Evolutionary conservation across 768 basidiomycete genomes (phyloP).

Genomic region (Rhodotorula diobovata): DNA sequence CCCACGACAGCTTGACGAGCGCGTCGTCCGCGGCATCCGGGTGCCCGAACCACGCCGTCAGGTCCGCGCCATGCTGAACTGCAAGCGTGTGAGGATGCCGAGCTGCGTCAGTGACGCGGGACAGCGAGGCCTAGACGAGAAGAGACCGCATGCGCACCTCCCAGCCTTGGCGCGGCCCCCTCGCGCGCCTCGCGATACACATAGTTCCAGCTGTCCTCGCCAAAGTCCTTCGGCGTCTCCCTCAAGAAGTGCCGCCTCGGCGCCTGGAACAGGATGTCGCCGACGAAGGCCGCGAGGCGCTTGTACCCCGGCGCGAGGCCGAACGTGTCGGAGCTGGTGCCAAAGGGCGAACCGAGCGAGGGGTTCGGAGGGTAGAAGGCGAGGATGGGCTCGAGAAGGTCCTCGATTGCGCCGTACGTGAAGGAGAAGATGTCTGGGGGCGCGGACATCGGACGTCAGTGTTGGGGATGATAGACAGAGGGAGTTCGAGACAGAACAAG

Average conservation of each 20-base stretch:
- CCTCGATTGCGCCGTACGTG: conserved; percentile 32
- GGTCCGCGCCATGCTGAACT: conserved; percentile 36
- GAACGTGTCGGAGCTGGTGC: conserved; percentile 54
- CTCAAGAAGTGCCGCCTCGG: conserved; percentile 32
- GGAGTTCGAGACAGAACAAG: neutral
- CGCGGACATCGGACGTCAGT: neutral
- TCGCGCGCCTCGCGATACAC: conserved; percentile 11
- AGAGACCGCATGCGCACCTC: conserved; percentile 12
- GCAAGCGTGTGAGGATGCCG: too few species aligned
- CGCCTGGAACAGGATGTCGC: conserved; percentile 43
- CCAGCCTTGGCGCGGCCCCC: conserved; percentile 15
- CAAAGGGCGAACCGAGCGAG: conserved; percentile 53
- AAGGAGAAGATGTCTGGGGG: conserved; percentile 29
- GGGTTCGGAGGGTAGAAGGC: conserved; percentile 52
- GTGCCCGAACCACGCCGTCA: conserved; percentile 31
- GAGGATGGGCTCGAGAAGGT: conserved; percentile 34
- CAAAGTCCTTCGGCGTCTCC: conserved; percentile 40
- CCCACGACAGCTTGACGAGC: conserved; percentile 14
- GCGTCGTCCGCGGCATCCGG: conserved; percentile 11
- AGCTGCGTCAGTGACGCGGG: too few species aligned
- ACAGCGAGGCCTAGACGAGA: too few species aligned
- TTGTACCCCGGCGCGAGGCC: conserved; percentile 51
- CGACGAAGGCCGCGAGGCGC: conserved; percentile 49
- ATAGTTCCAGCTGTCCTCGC: conserved; percentile 34
- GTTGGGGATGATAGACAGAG: too few species aligned